Evolutionary conservation across 441 rosid species (phyloP), one percentile per base, ranked within the genome.

Genomic region (Isatis lusitanica): DNA sequence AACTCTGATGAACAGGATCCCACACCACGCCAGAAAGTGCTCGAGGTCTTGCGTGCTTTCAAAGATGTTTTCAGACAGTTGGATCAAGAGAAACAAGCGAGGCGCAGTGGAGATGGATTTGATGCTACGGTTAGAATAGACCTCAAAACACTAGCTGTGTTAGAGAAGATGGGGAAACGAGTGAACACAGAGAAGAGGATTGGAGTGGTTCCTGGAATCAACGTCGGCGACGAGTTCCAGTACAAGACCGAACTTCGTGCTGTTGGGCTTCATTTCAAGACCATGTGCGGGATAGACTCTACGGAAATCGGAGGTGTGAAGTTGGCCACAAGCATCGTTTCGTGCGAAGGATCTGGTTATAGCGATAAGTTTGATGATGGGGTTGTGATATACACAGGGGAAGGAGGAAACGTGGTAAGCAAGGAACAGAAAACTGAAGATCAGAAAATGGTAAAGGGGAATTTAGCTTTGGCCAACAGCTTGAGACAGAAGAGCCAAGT

Each of bases 201-300:
- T 8, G 96, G 97, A 42, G 1, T 82, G 8, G 86, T 93, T 58
- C 97, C 97, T 1, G 96, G 96, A 28, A 91, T 89, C 57, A 82
- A 85, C 71, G 81, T 88, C 18, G 94, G 98, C 4, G 98, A 93
- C 61, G 93, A 82, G 73, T 93, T 90, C 79, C 90, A 83, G 38
- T 91, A 90, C 47, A 78, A 88, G 53, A 80, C 86, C 3, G 93
- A 91, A 74, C 96, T 88, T 31, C 81, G 81, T 68, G 67, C 90
- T n/a, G 74, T 91, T 50, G 93, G 98, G 39, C 88, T 91, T 30
- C 96, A 91, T 81, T 90, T 85, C 35, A 88, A 16, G 56, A 65
- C 66, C n/a, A 91, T 85, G 69, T 82, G 83, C 21, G 94, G 97
- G 74, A 93, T 93, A 42, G 94, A 93, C 70, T 91, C 64, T 64